Evolutionary conservation across 768 basidiomycete genomes (phyloP).

Genomic region (Tephrocybe sp.): DNA sequence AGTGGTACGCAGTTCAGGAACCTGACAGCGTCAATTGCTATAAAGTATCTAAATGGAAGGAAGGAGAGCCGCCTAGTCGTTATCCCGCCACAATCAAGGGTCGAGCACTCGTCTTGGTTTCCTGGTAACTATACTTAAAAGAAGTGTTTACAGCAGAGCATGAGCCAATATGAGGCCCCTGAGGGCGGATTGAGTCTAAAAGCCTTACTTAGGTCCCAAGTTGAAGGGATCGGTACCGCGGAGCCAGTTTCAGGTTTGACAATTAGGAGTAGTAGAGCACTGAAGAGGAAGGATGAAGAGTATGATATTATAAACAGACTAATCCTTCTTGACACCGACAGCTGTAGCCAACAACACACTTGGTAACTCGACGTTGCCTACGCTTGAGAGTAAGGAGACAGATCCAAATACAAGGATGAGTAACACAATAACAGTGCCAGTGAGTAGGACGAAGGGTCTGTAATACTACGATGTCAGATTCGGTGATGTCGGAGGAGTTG

Average conservation of each 20-base stretch:
- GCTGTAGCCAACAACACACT: constrained; percentile 69
- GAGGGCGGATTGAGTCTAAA: background rate
- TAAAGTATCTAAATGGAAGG: background rate
- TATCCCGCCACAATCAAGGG: background rate
- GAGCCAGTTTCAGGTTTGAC: no score
- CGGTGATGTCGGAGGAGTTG: background rate
- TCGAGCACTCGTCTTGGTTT: background rate
- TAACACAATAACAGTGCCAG: constrained; percentile 66
- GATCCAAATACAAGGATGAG: constrained; percentile 68
- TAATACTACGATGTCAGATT: constrained; percentile 6
- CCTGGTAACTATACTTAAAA: background rate
- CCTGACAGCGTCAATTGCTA: background rate
- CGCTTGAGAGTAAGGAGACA: constrained; percentile 60
- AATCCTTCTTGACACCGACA: constrained; percentile 55
- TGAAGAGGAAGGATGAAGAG: background rate
- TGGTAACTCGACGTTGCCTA: constrained; percentile 67
- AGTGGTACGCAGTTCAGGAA: background rate
- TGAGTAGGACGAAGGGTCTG: constrained; percentile 75
- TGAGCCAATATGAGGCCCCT: background rate
- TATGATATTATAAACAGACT: constrained; percentile 14
- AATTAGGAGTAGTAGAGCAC: background rate
- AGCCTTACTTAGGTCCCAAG: background rate
- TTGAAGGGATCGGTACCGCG: background rate
- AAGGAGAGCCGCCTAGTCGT: background rate
- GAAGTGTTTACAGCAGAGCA: background rate